Percentiles rank a stretch among this genome's conserved stretches.
Conservation (phyloP, 139 green algal species). For the Coelastrella sp. region DNA sequence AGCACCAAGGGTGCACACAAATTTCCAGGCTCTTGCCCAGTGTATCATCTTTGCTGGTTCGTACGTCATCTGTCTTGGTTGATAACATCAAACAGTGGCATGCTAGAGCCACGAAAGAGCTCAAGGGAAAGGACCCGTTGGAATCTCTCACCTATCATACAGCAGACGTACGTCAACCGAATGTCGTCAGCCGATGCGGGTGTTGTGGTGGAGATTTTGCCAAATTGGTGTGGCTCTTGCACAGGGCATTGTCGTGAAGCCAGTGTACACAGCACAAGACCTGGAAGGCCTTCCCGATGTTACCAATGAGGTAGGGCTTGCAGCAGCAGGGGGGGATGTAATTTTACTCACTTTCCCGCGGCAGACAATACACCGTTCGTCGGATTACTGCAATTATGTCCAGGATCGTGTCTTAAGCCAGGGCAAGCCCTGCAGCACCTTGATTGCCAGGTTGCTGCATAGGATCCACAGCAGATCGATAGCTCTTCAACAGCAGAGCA, state of each 20-base stretch:
- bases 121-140: constrained; percentile 48
- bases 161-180: constrained; percentile 5
- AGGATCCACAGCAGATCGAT: too few relatives aligned
- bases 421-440: too few relatives aligned
- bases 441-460: too few relatives aligned
- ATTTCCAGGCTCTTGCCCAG: neutral
- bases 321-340: neutral
- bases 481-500: too few relatives aligned
- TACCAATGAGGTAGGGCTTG: constrained; percentile 41
- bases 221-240: neutral
- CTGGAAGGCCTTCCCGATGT: constrained; percentile 41
- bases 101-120: constrained; percentile 49
- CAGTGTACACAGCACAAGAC: constrained; percentile 64
- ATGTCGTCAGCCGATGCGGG: neutral
- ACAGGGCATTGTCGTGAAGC: constrained; percentile 63
- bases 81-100: constrained; percentile 29
- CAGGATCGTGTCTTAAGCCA: too few relatives aligned
- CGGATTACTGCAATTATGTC: too few relatives aligned
- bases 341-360: too few relatives aligned
- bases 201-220: neutral
- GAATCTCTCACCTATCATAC: constrained; percentile 24
- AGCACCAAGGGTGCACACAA: neutral
- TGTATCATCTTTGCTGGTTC: neutral
- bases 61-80: neutral
- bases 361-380: neutral